A percentile compares a stretch with the other conserved stretches of the same genome.
phyloP scores from a whole-genome alignment of 1,284 basidiomycete species.

The Puccinia polysora region DNA sequence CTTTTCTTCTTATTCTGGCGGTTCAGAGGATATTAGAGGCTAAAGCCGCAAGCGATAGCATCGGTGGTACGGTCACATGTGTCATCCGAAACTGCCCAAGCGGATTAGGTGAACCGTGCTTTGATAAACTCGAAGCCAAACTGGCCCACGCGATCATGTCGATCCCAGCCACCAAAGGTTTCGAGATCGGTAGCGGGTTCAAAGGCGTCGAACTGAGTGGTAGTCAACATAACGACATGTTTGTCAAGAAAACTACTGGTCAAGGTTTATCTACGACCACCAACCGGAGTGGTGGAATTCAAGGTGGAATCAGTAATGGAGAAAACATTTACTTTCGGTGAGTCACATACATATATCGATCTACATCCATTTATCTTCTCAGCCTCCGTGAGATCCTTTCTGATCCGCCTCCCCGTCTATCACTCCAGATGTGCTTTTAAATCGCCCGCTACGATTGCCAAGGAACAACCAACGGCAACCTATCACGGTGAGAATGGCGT shows the following conservation, averaged over 20 bases:
- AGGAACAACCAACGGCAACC: slow-evolving; percentile 80
- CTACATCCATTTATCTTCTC: not conserved
- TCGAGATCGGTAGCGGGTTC: slow-evolving; percentile 97
- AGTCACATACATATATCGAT: slow-evolving; percentile 47
- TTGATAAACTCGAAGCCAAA: slow-evolving; percentile 96
- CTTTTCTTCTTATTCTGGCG: not conserved
- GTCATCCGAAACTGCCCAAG: slow-evolving; percentile 84
- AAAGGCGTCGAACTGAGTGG: slow-evolving; percentile 91
- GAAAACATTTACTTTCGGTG: slow-evolving; percentile 96
- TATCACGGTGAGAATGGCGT: slow-evolving; percentile 85
- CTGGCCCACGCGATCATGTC: slow-evolving; percentile 97
- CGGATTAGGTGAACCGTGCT: slow-evolving; percentile 93
- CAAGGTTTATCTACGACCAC: slow-evolving; percentile 70
- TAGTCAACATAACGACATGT: slow-evolving; percentile 87
- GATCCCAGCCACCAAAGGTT: slow-evolving; percentile 96
- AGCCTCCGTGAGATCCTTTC: not conserved
- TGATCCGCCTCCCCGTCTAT: not conserved
- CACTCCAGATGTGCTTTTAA: slow-evolving; percentile 98
- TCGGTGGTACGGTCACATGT: slow-evolving; percentile 95
- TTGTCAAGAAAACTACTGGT: slow-evolving; percentile 66
- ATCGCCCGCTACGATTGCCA: slow-evolving; percentile 94
- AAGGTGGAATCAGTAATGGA: slow-evolving; percentile 96
- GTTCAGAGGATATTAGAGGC: slow-evolving; percentile 87
- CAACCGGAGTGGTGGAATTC: slow-evolving; percentile 96
- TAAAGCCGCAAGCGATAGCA: slow-evolving; percentile 83